These are phyloP conservation scores for Cordia subcordata DNA, from an alignment of 257 asterid genomes.

Conservation along the genomic window DNA sequence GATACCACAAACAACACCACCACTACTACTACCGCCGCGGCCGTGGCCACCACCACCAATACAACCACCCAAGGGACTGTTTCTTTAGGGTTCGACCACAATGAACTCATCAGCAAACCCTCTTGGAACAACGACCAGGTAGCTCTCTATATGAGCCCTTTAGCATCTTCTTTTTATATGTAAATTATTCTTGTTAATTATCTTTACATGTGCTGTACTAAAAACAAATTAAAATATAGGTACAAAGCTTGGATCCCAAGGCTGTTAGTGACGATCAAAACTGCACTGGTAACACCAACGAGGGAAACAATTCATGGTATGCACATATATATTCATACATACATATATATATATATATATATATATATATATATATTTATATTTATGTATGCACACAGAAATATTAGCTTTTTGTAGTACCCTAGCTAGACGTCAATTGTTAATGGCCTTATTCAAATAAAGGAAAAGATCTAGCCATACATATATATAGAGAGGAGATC, in stretches of 20 bases:
- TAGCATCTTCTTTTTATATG: background rate
- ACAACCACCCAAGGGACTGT: slow-evolving; percentile 13
- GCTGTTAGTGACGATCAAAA: slow-evolving; percentile 46
- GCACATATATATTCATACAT: background rate
- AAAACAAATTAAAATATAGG: slow-evolving; percentile 38
- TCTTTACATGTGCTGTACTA: slow-evolving; percentile 3
- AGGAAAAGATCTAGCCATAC: too few relatives aligned
- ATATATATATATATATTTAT: too few relatives aligned
- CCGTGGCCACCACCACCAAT: background rate
- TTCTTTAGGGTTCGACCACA: slow-evolving; percentile 57
- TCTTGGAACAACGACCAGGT: slow-evolving; percentile 79
- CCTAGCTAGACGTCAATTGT: slow-evolving; percentile 1
- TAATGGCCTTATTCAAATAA: background rate
- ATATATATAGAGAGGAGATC: background rate
- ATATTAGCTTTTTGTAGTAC: background rate
- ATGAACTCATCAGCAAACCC: slow-evolving; percentile 37
- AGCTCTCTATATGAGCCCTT: background rate
- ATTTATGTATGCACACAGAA: too few relatives aligned
- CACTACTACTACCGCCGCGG: slow-evolving; percentile 4
- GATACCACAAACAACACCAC: slow-evolving; percentile 13
- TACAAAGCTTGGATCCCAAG: slow-evolving; percentile 55
- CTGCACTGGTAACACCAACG: slow-evolving; percentile 45
- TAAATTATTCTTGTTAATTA: slow-evolving; percentile 7
- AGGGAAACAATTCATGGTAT: slow-evolving; percentile 68
- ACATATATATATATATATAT: too few relatives aligned